These are phyloP conservation scores for Wickerhamiella cacticola DNA, from an alignment of 805 yeast species.

Conservation along the genomic window DNA sequence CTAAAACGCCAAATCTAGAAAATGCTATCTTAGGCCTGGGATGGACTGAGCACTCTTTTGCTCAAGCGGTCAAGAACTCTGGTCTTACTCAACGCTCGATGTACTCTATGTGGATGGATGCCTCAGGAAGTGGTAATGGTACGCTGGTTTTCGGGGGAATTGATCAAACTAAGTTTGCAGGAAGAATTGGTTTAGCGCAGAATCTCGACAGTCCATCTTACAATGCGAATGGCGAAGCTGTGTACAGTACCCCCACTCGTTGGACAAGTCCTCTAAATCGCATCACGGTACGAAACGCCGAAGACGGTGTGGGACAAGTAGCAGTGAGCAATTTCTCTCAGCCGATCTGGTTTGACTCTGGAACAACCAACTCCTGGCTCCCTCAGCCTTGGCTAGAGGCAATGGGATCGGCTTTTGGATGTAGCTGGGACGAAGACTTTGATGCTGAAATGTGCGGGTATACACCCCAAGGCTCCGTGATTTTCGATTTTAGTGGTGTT, in stretches of 20 bases:
- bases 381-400: neutral
- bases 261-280: neutral
- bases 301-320: neutral
- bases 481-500: neutral
- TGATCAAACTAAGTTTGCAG: constrained; percentile 33
- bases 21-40: neutral
- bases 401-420: neutral
- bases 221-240: neutral
- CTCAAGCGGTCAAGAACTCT: neutral
- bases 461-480: neutral
- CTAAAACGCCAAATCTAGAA: neutral
- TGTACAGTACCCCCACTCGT: neutral
- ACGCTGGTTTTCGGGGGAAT: constrained; percentile 34
- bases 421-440: neutral
- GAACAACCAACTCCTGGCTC: neutral
- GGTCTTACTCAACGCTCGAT: neutral
- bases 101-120: neutral
- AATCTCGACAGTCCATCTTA: constrained; percentile 14
- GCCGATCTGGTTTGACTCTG: neutral
- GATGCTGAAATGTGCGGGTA: neutral
- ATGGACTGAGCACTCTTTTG: neutral
- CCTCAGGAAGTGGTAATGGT: constrained; percentile 25
- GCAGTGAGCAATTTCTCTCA: neutral
- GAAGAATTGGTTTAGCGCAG: constrained; percentile 28
- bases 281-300: neutral